phyloP scores from a whole-genome alignment of 768 basidiomycete genomes.

The Kondoa subrosea region DNA sequence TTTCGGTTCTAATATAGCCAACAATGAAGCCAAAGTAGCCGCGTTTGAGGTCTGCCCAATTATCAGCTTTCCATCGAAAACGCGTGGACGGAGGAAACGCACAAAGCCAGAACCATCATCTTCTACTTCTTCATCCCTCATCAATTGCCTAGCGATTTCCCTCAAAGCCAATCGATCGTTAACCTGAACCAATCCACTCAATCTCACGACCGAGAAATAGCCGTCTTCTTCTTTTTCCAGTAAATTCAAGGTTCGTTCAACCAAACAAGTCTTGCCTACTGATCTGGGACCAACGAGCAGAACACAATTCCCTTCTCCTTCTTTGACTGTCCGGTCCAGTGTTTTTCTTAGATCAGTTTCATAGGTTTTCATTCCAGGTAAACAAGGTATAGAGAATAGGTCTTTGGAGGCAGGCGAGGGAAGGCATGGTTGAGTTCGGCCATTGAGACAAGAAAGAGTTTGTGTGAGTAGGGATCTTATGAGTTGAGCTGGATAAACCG shows the following conservation, averaged over 20 bases:
- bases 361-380: constrained; percentile 14
- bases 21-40: constrained; percentile 24
- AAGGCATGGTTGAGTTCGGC: constrained; percentile 3
- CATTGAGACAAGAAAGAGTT: not conserved
- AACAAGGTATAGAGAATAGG: not conserved
- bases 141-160: constrained; percentile 73
- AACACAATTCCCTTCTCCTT: constrained; percentile 27
- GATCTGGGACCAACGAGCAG: constrained; percentile 26
- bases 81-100: constrained; percentile 21
- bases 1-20: constrained; percentile 25
- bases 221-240: constrained; percentile 16
- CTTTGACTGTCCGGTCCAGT: constrained; percentile 23
- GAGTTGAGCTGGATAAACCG: not conserved
- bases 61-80: constrained; percentile 36
- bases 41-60: constrained; percentile 41
- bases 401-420: not conserved
- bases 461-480: not conserved
- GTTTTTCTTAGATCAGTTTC: constrained; percentile 23
- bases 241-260: constrained; percentile 21
- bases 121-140: constrained; percentile 35
- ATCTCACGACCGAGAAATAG: constrained; percentile 45
- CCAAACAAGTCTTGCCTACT: constrained; percentile 26
- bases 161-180: constrained; percentile 80
- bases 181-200: constrained; percentile 69
- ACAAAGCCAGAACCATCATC: constrained; percentile 36